Conservation (phyloP, 371 early-diverging fungal species). For the Batrachochytrium dendrobatidis region DNA sequence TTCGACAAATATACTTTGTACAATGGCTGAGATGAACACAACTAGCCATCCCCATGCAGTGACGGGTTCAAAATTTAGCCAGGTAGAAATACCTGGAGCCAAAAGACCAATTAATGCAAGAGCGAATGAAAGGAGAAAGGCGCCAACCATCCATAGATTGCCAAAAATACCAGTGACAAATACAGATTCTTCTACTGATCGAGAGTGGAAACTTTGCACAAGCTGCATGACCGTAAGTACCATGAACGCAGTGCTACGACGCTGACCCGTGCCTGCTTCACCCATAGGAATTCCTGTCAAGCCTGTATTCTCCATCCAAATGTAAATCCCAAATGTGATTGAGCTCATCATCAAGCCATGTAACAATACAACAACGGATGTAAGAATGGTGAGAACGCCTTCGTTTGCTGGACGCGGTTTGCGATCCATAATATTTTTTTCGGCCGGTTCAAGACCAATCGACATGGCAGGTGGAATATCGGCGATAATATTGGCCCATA, state of each 20-base stretch:
- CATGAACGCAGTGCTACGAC: constrained; percentile 59
- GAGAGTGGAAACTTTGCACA: constrained; percentile 68
- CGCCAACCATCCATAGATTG: constrained; percentile 71
- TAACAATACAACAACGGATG: constrained; percentile 53
- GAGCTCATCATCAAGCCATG: constrained; percentile 69
- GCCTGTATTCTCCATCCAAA: constrained; percentile 12
- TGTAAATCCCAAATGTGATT: constrained; percentile 52
- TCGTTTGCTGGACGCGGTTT: constrained; percentile 67
- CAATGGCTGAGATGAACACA: constrained; percentile 55
- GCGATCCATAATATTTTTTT: constrained; percentile 67
- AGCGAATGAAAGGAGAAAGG: constrained; percentile 59
- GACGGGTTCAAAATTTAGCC: constrained; percentile 61
- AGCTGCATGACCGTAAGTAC: constrained; percentile 73
- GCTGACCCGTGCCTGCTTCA: constrained; percentile 23
- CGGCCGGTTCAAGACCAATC: constrained; percentile 62
- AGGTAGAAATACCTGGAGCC: constrained; percentile 50
- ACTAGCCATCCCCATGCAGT: constrained; percentile 68
- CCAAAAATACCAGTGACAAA: constrained; percentile 60
- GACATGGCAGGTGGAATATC: constrained; percentile 56
- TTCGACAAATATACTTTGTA: constrained; percentile 65
- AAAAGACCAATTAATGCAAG: constrained; percentile 69
- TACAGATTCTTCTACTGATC: constrained; percentile 58
- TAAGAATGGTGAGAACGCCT: constrained; percentile 55
- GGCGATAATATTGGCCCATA: constrained; percentile 79
- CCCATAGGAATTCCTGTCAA: constrained; percentile 13